These are phyloP conservation scores for Nannochloris sp. DNA, from an alignment of 139 green algal genomes.

Conservation along the genomic window DNA sequence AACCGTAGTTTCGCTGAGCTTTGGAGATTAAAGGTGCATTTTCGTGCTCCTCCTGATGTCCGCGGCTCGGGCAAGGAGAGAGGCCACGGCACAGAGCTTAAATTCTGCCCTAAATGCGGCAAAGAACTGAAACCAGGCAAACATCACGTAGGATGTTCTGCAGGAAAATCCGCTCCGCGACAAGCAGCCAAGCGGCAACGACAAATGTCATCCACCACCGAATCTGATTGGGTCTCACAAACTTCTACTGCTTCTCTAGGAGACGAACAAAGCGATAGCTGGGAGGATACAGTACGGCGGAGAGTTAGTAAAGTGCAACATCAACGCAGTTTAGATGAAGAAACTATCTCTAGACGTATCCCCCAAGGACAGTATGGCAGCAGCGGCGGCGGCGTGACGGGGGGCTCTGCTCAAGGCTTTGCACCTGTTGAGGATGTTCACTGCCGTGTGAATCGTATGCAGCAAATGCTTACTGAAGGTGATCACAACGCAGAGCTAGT, in stretches of 20 bases:
- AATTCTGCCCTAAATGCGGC: conserved; percentile 70
- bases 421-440: background rate
- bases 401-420: background rate
- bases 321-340: background rate
- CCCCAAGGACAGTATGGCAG: background rate
- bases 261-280: background rate
- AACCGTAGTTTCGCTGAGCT: conserved; percentile 78
- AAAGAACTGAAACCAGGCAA: conserved; percentile 72
- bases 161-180: conserved; percentile 29
- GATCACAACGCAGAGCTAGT: conserved; percentile 3
- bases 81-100: conserved; percentile 75
- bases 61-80: conserved; percentile 74
- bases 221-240: background rate
- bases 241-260: conserved; percentile 17
- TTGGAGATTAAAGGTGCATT: conserved; percentile 72
- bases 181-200: conserved; percentile 32
- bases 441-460: conserved; percentile 1
- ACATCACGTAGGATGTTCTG: conserved; percentile 77
- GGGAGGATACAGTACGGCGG: conserved; percentile 1
- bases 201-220: conserved; percentile 20
- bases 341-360: background rate
- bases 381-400: background rate
- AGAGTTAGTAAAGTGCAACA: background rate
- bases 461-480: conserved; percentile 1
- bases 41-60: conserved; percentile 68